phyloP scores from a whole-genome alignment of 75 land plant species.

The Isoetes taiwanensis region DNA sequence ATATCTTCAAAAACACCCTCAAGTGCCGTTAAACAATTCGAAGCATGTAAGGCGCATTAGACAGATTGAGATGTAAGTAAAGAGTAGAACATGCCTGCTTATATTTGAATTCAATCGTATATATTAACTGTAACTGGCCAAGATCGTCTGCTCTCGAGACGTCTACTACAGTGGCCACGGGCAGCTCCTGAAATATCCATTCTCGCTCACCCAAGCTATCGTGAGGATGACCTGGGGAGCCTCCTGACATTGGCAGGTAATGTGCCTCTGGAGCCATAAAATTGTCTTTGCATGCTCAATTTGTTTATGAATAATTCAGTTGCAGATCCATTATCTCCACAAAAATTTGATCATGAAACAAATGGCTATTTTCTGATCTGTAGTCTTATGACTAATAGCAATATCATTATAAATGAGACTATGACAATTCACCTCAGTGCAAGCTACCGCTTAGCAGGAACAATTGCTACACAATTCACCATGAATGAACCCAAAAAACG shows the following conservation, averaged over 20 bases:
- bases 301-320: no score
- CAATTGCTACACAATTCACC: no score
- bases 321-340: no score
- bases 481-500: no score
- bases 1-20: not conserved
- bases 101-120: conserved; percentile 66
- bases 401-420: no score
- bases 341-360: no score
- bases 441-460: no score
- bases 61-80: not conserved
- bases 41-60: not conserved
- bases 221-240: conserved; percentile 10
- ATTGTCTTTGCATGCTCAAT: no score
- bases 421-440: no score
- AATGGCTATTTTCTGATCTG: no score
- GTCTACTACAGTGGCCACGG: conserved; percentile 50
- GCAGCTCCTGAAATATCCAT: conserved; percentile 77
- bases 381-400: no score
- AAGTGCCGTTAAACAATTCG: not conserved
- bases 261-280: no score
- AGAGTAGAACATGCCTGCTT: conserved; percentile 35
- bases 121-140: conserved; percentile 56
- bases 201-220: conserved; percentile 12
- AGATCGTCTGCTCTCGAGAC: conserved; percentile 74
- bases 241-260: conserved; percentile 13